Conservation (phyloP, 2,329 filamentous ascomycete genomes). For the Aspergillus jensenii region DNA sequence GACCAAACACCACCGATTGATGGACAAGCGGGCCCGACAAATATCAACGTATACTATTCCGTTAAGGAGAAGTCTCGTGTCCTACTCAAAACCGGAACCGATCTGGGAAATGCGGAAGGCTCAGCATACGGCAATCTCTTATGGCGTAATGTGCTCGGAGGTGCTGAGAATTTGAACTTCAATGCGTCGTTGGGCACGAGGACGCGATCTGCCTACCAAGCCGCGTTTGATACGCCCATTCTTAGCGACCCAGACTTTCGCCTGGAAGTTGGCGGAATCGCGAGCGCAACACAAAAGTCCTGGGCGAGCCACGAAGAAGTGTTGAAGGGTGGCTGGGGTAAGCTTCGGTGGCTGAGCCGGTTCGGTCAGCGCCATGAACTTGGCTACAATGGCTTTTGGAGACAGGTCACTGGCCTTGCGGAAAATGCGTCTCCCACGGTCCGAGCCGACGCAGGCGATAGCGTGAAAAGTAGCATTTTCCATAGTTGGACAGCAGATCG, state of each 20-base stretch:
- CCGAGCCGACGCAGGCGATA: slow-evolving; percentile 82
- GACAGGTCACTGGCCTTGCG: slow-evolving; percentile 79
- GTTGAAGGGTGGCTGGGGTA: slow-evolving; percentile 72
- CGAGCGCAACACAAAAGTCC: slow-evolving; percentile 81
- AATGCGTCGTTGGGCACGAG: slow-evolving; percentile 88
- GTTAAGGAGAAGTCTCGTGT: slow-evolving; percentile 79
- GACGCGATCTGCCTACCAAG: slow-evolving; percentile 87
- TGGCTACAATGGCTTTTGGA: slow-evolving; percentile 79
- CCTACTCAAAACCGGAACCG: slow-evolving; percentile 89
- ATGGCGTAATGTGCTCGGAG: slow-evolving; percentile 90
- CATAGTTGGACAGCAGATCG: slow-evolving; percentile 79
- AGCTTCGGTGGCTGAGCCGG: slow-evolving; percentile 70
- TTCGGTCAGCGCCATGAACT: slow-evolving; percentile 72
- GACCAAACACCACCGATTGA: slow-evolving; percentile 72
- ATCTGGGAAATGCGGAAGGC: slow-evolving; percentile 89
- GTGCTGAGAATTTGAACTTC: slow-evolving; percentile 83
- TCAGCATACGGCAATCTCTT: slow-evolving; percentile 87
- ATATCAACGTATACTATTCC: slow-evolving; percentile 77
- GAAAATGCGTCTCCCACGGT: slow-evolving; percentile 77
- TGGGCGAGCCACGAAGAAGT: slow-evolving; percentile 95
- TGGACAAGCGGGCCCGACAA: slow-evolving; percentile 62
- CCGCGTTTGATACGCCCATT: slow-evolving; percentile 78
- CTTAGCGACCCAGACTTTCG: slow-evolving; percentile 79
- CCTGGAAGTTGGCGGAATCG: slow-evolving; percentile 75
- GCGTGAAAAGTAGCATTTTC: slow-evolving; percentile 80